Base-by-base conservation (phyloP, 495 filamentous ascomycete species). In the Letharia columbiana region DNA sequence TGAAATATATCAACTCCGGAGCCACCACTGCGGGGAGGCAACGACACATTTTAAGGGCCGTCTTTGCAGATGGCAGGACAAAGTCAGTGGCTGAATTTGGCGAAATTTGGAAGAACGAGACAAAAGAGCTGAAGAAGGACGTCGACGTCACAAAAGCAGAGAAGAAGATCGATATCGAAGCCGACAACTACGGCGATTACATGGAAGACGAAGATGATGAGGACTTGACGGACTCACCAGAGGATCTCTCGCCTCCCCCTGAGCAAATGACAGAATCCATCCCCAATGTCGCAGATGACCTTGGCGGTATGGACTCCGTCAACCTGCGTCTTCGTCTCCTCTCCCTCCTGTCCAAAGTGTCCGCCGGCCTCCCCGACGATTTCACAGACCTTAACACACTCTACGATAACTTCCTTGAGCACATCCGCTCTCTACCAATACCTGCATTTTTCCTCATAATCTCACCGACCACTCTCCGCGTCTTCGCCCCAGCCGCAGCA, bases 381-480 rank as follows among this genome's bases (percentile, higher is more conserved):
- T 86, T 87, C 67, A 79, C 80, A 28, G 58, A 74, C 31, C 70
- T 82, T 1, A 74, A 76, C 2, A 83, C 85, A 9, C 83, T 95
- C 67, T 92, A 91, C 75, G 81, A 88, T 65, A 76, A 81, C 28
- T 88, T 87, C 66, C 81, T 83, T 61, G 84, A 87, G 49, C 83
- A 83, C 64, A 80, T 94, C 28, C 82, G 85, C 23, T 79, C 79
- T 37, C 80, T 92, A 4, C 84, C 90, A 0, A 79, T 92, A 0
- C 81, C 86, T 0, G 73, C 84, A n/a, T 96, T 95, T 75, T 81
- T 85, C 49, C 75, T 86, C n/a, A 84, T 96, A 63, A 75, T 93
- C 68, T 83, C 82, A 37, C 79, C 83, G 23, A 70, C 78, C 57
- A 77, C 77, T 1, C 77, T 90, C 0, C 79, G 82, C 0, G 66